These are phyloP conservation scores for Blakeslea trispora DNA, from an alignment of 371 early-diverging fungal species.

Conservation along the genomic window DNA sequence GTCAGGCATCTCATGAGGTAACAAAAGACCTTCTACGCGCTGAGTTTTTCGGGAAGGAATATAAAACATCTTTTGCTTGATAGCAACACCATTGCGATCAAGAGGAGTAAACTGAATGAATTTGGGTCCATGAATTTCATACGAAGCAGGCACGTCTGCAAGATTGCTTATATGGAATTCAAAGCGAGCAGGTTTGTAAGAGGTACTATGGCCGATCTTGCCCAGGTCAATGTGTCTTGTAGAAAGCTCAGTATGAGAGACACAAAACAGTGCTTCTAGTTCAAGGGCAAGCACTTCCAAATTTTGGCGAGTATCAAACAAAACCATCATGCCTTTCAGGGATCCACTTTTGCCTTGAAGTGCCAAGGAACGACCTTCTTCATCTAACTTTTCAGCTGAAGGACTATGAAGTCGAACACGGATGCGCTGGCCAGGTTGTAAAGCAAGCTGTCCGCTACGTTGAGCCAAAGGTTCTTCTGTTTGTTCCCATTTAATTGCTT, in stretches of 20 bases:
- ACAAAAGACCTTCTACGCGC: conserved; percentile 54
- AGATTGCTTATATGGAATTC: conserved; percentile 63
- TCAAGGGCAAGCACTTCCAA: conserved; percentile 63
- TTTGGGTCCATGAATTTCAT: conserved; percentile 57
- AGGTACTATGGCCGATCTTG: conserved; percentile 75
- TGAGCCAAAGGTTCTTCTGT: conserved; percentile 20
- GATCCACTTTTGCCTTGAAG: conserved; percentile 60
- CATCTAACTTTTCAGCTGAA: conserved; percentile 47
- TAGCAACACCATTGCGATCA: conserved; percentile 20
- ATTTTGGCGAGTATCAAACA: conserved; percentile 56
- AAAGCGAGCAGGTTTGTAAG: conserved; percentile 67
- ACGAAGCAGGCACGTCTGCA: conserved; percentile 67
- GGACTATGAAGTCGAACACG: conserved; percentile 64
- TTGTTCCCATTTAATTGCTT: conserved; percentile 9
- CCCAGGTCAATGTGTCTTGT: conserved; percentile 68
- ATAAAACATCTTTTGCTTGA: conserved; percentile 32
- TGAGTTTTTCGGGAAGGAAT: conserved; percentile 43
- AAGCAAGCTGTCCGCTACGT: conserved; percentile 38
- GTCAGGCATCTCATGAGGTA: conserved; percentile 59
- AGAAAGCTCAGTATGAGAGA: conserved; percentile 61
- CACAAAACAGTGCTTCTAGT: conserved; percentile 59
- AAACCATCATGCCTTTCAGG: conserved; percentile 58
- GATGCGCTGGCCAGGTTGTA: conserved; percentile 62
- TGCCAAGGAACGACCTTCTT: conserved; percentile 40
- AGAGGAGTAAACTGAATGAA: conserved; percentile 47